phyloP scores from a whole-genome alignment of 2,329 filamentous ascomycete species.

The Verticillium klebahnii region DNA sequence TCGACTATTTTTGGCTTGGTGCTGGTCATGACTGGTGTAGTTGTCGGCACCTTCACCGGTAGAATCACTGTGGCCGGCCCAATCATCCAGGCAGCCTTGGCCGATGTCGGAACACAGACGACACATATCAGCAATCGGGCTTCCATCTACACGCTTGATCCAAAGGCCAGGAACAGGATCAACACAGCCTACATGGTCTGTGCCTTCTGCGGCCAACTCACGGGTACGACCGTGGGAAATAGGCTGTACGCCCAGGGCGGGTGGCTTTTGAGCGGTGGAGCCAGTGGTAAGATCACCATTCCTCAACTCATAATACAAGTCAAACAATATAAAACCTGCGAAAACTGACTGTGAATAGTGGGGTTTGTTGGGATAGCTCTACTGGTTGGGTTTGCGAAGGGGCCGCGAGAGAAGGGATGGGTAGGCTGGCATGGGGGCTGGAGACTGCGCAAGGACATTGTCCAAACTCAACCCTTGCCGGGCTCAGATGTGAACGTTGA shows the following conservation, averaged over 20 bases:
- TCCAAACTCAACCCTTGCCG: not conserved
- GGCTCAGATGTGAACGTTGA: not conserved
- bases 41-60: constrained; percentile 66
- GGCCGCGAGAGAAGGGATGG: constrained; percentile 10
- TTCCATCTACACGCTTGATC: constrained; percentile 66
- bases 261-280: constrained; percentile 42
- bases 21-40: constrained; percentile 56
- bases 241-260: constrained; percentile 46
- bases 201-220: constrained; percentile 70
- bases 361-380: constrained; percentile 13
- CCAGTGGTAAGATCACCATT: constrained; percentile 17
- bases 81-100: constrained; percentile 64
- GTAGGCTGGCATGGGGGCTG: constrained; percentile 11
- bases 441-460: constrained; percentile 6
- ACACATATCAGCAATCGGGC: constrained; percentile 69
- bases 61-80: constrained; percentile 64
- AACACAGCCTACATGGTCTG: constrained; percentile 81
- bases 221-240: constrained; percentile 59
- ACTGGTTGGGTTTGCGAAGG: constrained; percentile 8
- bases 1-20: constrained; percentile 59
- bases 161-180: constrained; percentile 67
- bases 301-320: no score
- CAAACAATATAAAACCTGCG: no score
- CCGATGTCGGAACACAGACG: constrained; percentile 69
- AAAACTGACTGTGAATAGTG: not conserved